Evolutionary conservation across 164 flowering plant genomes (phyloP).

Genomic region (Litsea cubeba): DNA sequence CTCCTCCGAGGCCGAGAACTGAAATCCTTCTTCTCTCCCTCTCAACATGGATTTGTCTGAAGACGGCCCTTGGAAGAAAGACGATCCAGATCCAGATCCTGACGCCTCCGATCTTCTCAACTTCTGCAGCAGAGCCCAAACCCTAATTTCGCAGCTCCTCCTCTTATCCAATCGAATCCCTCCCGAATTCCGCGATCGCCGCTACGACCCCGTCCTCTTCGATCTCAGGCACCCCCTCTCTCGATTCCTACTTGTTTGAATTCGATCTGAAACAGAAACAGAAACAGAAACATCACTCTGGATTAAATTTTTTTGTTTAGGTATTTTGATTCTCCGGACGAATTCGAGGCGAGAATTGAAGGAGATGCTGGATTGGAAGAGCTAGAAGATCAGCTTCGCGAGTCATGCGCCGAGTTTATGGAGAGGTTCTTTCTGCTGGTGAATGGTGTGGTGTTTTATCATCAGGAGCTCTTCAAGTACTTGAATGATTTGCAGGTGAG

Average conservation of each 20-base stretch:
- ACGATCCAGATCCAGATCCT: slow-evolving; percentile 6
- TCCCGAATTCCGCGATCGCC: slow-evolving; percentile 18
- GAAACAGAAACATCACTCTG: neutral
- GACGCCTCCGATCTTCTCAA: slow-evolving; percentile 20
- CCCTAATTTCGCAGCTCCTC: slow-evolving; percentile 24
- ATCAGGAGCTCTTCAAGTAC: slow-evolving; percentile 17
- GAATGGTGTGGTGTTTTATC: slow-evolving; percentile 17
- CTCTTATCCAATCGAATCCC: slow-evolving; percentile 23
- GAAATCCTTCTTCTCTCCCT: neutral
- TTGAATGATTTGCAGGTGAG: slow-evolving; percentile 19
- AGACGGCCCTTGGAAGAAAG: slow-evolving; percentile 7
- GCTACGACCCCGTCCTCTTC: slow-evolving; percentile 25
- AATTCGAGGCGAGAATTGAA: slow-evolving; percentile 22
- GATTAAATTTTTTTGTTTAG: slow-evolving; percentile 4
- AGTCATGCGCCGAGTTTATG: slow-evolving; percentile 26
- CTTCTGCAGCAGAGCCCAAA: slow-evolving; percentile 20
- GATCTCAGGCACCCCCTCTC: slow-evolving; percentile 20
- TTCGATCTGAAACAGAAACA: neutral
- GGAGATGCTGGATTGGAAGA: slow-evolving; percentile 18
- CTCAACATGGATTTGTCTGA: neutral
- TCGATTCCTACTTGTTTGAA: neutral
- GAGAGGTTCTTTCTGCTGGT: slow-evolving; percentile 21
- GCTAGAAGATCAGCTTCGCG: slow-evolving; percentile 28
- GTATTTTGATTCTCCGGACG: slow-evolving; percentile 22
- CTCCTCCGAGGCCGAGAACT: neutral